Conservation (phyloP, 2,329 filamentous ascomycete species). For the Fusarium gaditjirri region DNA sequence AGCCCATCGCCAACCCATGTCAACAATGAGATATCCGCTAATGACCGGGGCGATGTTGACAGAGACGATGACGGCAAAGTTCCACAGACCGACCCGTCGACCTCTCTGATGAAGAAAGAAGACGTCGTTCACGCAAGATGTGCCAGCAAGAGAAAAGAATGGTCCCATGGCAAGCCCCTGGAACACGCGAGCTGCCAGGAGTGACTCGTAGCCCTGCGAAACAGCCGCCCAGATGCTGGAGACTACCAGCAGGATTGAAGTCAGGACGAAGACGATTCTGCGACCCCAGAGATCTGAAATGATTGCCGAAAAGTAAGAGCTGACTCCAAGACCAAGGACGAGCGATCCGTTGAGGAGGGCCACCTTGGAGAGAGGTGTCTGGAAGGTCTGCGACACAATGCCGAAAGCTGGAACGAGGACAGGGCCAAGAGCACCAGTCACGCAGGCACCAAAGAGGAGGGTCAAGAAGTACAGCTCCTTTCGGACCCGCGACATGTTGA, state of each 20-base stretch:
- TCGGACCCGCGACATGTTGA: background rate
- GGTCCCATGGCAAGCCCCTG: background rate
- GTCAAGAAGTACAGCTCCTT: conserved; percentile 4
- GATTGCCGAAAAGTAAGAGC: background rate
- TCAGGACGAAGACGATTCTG: background rate
- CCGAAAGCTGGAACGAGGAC: conserved; percentile 3
- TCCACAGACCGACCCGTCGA: background rate
- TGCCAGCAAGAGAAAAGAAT: background rate
- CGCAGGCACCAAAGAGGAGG: conserved; percentile 1
- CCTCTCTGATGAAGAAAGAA: conserved; percentile 2
- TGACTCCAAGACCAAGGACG: background rate
- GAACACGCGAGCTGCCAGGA: background rate
- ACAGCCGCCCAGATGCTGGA: background rate
- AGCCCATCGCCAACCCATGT: conserved; percentile 8
- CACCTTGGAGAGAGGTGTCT: background rate
- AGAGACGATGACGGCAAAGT: background rate
- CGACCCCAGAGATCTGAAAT: background rate
- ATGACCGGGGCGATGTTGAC: conserved; percentile 4
- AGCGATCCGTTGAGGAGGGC: background rate
- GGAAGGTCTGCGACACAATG: background rate
- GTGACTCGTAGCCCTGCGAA: background rate
- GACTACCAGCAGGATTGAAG: background rate
- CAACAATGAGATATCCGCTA: conserved; percentile 3
- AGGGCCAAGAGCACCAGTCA: background rate
- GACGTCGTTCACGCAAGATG: background rate